Evolutionary conservation across 805 yeast species (phyloP).

Genomic region (Candida ponderosae): DNA sequence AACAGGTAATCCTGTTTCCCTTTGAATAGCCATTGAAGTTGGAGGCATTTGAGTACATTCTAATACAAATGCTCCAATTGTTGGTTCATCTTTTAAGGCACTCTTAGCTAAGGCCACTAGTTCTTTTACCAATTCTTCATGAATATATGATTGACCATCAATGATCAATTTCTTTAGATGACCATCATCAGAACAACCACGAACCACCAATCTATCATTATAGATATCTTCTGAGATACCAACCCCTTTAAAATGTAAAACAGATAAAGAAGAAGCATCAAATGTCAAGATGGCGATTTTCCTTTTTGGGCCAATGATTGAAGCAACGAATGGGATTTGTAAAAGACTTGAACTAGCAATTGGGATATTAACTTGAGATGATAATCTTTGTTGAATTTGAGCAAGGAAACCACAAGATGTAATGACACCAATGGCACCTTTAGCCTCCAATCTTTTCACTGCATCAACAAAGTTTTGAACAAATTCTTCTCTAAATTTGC

Average conservation of each 20-base stretch:
- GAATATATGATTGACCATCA: constrained; percentile 17
- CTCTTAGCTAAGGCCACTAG: constrained; percentile 16
- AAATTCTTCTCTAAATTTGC: constrained; percentile 17
- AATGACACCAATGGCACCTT: constrained; percentile 26
- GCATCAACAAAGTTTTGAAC: constrained; percentile 21
- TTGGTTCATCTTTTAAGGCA: constrained; percentile 13
- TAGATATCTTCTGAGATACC: constrained; percentile 19
- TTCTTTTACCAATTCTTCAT: constrained; percentile 19
- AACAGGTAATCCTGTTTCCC: constrained; percentile 21
- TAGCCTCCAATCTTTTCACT: constrained; percentile 15
- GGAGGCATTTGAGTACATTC: constrained; percentile 31
- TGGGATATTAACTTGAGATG: constrained; percentile 19
- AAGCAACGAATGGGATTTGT: constrained; percentile 21
- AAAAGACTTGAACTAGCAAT: constrained; percentile 24
- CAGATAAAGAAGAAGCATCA: constrained; percentile 18
- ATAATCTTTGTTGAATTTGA: constrained; percentile 19
- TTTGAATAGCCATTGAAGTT: constrained; percentile 20
- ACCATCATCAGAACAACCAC: constrained; percentile 17
- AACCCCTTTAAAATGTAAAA: constrained; percentile 21
- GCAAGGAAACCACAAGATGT: constrained; percentile 30
- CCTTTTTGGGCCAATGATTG: constrained; percentile 12
- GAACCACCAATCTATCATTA: constrained; percentile 9
- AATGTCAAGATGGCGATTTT: constrained; percentile 25
- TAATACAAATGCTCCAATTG: constrained; percentile 22
- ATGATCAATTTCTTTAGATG: constrained; percentile 19